These are phyloP conservation scores for Globisporangium parvum DNA, from an alignment of 352 stramenopile genomes.

Conservation along the genomic window DNA sequence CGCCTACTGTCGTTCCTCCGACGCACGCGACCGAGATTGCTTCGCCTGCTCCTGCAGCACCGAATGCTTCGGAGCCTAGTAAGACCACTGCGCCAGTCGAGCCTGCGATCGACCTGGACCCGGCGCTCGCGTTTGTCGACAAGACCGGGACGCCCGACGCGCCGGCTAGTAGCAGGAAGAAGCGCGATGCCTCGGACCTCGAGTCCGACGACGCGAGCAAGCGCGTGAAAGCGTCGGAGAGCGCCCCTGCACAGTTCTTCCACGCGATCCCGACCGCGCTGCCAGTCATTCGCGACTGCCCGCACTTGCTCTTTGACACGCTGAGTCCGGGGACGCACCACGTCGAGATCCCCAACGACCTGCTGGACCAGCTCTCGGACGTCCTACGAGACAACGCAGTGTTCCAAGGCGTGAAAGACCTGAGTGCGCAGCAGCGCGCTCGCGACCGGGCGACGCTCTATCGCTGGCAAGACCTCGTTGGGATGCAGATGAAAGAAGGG, in stretches of 20 bases:
- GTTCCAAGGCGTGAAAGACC: slow-evolving; percentile 57
- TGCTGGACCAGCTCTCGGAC: slow-evolving; percentile 55
- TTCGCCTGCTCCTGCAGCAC: too few species aligned
- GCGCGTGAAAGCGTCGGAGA: slow-evolving; percentile 1
- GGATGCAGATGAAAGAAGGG: slow-evolving; percentile 82
- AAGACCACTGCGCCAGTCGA: not conserved
- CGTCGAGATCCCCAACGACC: slow-evolving; percentile 27
- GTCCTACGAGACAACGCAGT: slow-evolving; percentile 57
- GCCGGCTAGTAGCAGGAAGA: not conserved
- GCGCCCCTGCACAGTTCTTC: slow-evolving; percentile 27
- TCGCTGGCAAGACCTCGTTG: slow-evolving; percentile 72
- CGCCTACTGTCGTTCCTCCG: not conserved
- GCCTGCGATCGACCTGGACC: slow-evolving; percentile 21
- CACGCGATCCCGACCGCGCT: slow-evolving; percentile 45
- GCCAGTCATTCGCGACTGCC: slow-evolving; percentile 45
- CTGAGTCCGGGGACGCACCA: slow-evolving; percentile 22
- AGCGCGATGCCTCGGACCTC: not conserved
- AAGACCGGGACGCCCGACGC: slow-evolving; percentile 30
- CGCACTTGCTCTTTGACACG: slow-evolving; percentile 62
- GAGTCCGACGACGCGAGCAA: slow-evolving; percentile 5
- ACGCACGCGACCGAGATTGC: not conserved
- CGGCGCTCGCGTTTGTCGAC: slow-evolving; percentile 58
- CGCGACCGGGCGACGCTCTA: slow-evolving; percentile 69
- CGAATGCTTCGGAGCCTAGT: too few species aligned
- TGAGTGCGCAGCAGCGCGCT: slow-evolving; percentile 50